Percentiles rank a stretch among this genome's conserved stretches.
phyloP scores from a whole-genome alignment of 2,329 filamentous ascomycete genomes.

The Leptosphaerulina australis region DNA sequence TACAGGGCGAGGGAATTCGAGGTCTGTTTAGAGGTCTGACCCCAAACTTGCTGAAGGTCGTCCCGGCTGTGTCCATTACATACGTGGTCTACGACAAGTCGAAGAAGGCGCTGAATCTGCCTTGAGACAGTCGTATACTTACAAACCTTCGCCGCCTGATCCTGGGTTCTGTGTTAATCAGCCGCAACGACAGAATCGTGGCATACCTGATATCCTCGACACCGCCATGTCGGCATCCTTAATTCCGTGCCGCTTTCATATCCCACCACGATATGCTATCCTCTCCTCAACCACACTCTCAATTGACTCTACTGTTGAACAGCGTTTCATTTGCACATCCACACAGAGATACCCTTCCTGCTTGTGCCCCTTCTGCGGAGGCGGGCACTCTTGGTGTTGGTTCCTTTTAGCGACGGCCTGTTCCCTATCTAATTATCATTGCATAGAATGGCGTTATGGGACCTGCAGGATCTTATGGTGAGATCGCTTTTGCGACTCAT shows the following conservation, averaged over 20 bases:
- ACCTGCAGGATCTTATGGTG: constrained; percentile 4
- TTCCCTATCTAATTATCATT: constrained; percentile 16
- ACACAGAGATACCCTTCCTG: constrained; percentile 40
- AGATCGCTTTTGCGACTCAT: constrained; percentile 8
- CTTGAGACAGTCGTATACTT: constrained; percentile 31
- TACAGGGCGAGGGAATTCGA: constrained; percentile 79
- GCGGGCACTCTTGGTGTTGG: constrained; percentile 10
- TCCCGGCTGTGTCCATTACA: constrained; percentile 87
- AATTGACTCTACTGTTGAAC: constrained; percentile 3
- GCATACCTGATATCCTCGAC: too few relatives aligned
- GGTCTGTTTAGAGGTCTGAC: constrained; percentile 95
- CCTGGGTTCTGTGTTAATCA: too few relatives aligned
- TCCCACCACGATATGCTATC: neutral
- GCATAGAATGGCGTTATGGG: constrained; percentile 31
- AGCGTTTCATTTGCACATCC: constrained; percentile 36
- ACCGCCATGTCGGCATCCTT: too few relatives aligned
- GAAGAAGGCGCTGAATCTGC: constrained; percentile 46
- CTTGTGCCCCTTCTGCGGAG: constrained; percentile 10
- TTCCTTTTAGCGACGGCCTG: constrained; percentile 14
- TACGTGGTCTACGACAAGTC: constrained; percentile 53
- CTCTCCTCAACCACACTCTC: neutral
- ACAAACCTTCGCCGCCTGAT: too few relatives aligned
- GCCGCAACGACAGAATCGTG: too few relatives aligned
- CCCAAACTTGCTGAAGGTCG: constrained; percentile 94
- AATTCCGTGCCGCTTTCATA: too few relatives aligned